A percentile compares a stretch with the other conserved stretches of the same genome.
These are phyloP conservation scores for Mucor sp. DNA, from an alignment of 371 early-diverging fungal genomes.

Conservation along the genomic window DNA sequence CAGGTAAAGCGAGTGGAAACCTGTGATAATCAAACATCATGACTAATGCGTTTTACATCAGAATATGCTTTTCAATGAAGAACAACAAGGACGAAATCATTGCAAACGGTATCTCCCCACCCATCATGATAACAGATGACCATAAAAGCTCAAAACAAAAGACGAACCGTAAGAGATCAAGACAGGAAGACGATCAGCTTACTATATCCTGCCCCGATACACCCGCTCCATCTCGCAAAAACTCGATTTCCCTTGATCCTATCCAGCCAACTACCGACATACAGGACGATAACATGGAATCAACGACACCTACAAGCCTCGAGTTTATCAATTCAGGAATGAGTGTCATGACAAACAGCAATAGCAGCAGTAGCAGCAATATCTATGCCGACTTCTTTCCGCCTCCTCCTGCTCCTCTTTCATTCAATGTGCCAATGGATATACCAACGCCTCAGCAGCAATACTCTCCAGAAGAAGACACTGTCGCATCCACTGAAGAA, in stretches of 20 bases:
- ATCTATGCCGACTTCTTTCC: not conserved
- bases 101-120: slow-evolving; percentile 78
- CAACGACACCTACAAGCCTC: not conserved
- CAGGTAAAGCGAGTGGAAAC: slow-evolving; percentile 29
- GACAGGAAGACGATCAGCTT: slow-evolving; percentile 22
- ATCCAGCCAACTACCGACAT: not conserved
- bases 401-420: not conserved
- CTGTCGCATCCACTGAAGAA: not conserved
- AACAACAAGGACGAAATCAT: slow-evolving; percentile 53
- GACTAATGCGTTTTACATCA: slow-evolving; percentile 25
- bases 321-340: slow-evolving; percentile 1
- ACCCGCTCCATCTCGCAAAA: slow-evolving; percentile 13
- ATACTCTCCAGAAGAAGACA: not conserved
- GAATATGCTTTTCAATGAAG: slow-evolving; percentile 68
- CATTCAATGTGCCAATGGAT: not conserved
- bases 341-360: not conserved
- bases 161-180: slow-evolving; percentile 48
- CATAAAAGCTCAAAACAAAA: slow-evolving; percentile 72
- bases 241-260: not conserved
- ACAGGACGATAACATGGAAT: not conserved
- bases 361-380: not conserved
- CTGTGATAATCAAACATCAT: not conserved
- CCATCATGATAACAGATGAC: slow-evolving; percentile 93
- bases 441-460: not conserved
- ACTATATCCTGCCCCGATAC: slow-evolving; percentile 14